Conservation (phyloP, 305 asterid genomes). For the Plantago lanceolata region DNA sequence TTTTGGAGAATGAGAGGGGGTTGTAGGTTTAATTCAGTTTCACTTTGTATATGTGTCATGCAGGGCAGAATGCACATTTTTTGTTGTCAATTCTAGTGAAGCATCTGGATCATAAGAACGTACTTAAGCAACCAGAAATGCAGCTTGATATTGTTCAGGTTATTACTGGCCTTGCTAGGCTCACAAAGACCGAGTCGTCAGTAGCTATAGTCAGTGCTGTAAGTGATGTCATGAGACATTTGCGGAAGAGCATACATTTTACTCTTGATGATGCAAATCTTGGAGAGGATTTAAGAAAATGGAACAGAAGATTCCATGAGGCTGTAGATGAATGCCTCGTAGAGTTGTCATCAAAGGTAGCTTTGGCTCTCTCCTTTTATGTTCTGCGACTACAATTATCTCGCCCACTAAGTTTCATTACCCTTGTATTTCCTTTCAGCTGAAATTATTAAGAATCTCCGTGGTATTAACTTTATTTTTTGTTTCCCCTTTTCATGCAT, state of each 20-base stretch:
- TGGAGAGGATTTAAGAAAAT: constrained; percentile 63
- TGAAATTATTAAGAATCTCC: constrained; percentile 3
- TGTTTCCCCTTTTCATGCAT: neutral
- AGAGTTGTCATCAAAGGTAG: constrained; percentile 81
- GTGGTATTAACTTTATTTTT: constrained; percentile 18
- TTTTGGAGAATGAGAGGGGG: neutral
- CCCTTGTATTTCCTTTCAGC: constrained; percentile 2
- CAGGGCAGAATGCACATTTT: constrained; percentile 84
- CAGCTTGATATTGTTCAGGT: constrained; percentile 89
- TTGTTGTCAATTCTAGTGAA: constrained; percentile 79
- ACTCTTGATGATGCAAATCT: constrained; percentile 69
- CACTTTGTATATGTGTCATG: neutral
- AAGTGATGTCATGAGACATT: constrained; percentile 82
- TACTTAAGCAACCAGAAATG: constrained; percentile 80
- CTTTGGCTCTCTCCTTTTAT: constrained; percentile 12
- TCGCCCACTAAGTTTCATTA: neutral
- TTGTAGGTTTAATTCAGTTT: neutral
- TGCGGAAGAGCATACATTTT: constrained; percentile 82
- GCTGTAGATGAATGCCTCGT: constrained; percentile 84
- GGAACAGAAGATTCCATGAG: constrained; percentile 70
- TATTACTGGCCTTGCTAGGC: constrained; percentile 59
- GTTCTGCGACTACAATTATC: neutral
- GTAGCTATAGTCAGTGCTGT: constrained; percentile 79
- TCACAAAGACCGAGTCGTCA: constrained; percentile 65
- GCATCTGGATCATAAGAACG: constrained; percentile 93